A percentile compares a stretch with the other conserved stretches of the same genome.
Evolutionary conservation across 352 stramenopile species (phyloP).

Genomic region (Thraustochytrium sp.): DNA sequence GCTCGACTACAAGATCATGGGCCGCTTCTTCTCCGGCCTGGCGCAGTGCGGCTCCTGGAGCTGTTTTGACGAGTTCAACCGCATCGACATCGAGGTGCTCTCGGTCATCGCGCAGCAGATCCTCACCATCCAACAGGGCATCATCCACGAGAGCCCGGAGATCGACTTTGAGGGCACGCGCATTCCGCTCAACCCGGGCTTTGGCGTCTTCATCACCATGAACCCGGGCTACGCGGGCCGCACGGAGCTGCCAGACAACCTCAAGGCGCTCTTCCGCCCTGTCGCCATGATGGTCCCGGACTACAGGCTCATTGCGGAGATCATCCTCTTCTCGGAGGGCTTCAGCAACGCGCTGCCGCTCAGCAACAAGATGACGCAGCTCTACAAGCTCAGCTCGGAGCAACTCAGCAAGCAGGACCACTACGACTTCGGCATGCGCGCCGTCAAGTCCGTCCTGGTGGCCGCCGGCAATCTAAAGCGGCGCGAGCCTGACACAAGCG

Average conservation of each 20-base stretch:
- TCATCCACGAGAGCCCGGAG: constrained; percentile 71
- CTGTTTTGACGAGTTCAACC: constrained; percentile 94
- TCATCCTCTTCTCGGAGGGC: constrained; percentile 85
- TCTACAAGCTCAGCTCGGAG: constrained; percentile 84
- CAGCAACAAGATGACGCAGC: constrained; percentile 86
- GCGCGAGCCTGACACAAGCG: constrained; percentile 83
- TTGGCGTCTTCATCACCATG: constrained; percentile 92
- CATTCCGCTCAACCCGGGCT: constrained; percentile 78
- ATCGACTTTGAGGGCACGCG: constrained; percentile 88
- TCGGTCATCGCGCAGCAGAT: constrained; percentile 93
- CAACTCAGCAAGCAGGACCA: constrained; percentile 89
- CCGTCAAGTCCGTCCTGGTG: constrained; percentile 85
- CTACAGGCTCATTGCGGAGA: constrained; percentile 86
- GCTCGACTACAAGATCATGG: constrained; percentile 94
- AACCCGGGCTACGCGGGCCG: constrained; percentile 85
- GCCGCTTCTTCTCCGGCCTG: constrained; percentile 85
- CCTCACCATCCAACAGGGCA: constrained; percentile 85
- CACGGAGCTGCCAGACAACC: constrained; percentile 82
- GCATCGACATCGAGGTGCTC: constrained; percentile 89
- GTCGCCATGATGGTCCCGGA: constrained; percentile 92
- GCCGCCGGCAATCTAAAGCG: constrained; percentile 85
- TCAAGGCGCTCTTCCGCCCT: constrained; percentile 86
- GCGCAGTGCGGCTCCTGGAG: constrained; percentile 85
- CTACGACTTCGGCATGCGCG: constrained; percentile 88
- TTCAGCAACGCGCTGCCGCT: constrained; percentile 83